Conservation (phyloP, 768 basidiomycete species). For the Pulveroboletus sp. region DNA sequence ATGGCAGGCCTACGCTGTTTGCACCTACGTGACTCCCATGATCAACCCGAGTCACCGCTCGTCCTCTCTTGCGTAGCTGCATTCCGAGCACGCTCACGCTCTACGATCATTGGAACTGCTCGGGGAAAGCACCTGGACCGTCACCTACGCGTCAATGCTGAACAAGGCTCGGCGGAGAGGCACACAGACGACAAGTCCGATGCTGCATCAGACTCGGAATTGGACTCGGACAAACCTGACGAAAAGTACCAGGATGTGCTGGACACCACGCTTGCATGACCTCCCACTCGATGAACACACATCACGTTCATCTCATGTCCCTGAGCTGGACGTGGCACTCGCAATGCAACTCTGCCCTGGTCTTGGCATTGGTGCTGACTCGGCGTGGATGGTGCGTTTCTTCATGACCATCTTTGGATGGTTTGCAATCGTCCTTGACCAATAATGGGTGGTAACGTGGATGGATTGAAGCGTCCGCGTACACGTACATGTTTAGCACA, state of each 20-base stretch:
- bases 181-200: conserved; percentile 6
- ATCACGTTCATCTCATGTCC: conserved; percentile 26
- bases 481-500: too few species aligned
- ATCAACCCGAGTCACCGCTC: too few species aligned
- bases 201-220: conserved; percentile 18
- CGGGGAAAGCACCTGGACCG: conserved; percentile 3
- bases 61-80: conserved; percentile 26
- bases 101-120: conserved; percentile 24
- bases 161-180: conserved; percentile 3
- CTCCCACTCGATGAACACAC: conserved; percentile 19
- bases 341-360: conserved; percentile 79
- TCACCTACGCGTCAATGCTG: conserved; percentile 4
- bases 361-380: conserved; percentile 65
- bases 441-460: conserved; percentile 11
- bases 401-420: conserved; percentile 80
- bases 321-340: conserved; percentile 60
- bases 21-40: too few species aligned
- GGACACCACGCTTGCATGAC: conserved; percentile 21
- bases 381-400: conserved; percentile 78
- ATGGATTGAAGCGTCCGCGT: too few species aligned
- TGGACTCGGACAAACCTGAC: conserved; percentile 25
- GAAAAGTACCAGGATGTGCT: conserved; percentile 32
- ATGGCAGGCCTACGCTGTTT: too few species aligned
- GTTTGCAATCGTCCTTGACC: conserved; percentile 60
- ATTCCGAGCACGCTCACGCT: conserved; percentile 20